Evolutionary conservation across 768 basidiomycete species (phyloP).

Genomic region (Nidula microcarpa): DNA sequence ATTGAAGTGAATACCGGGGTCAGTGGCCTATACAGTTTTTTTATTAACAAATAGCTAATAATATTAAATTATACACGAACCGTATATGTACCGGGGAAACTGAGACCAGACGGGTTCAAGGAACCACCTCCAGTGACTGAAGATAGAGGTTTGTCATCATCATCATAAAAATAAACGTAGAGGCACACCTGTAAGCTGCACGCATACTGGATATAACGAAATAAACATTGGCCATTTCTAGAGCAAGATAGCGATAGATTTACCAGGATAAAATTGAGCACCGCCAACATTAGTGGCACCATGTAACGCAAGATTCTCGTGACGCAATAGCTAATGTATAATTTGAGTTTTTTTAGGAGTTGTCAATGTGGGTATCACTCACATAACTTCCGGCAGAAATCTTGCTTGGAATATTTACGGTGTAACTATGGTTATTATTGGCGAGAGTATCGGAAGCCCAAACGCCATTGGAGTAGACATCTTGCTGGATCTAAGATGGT

Average conservation of each 20-base stretch:
- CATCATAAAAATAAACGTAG: background rate
- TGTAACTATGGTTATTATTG: slow-evolving; percentile 26
- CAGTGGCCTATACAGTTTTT: slow-evolving; percentile 18
- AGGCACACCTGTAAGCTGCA: slow-evolving; percentile 26
- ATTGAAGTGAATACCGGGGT: slow-evolving; percentile 31
- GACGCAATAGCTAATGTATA: slow-evolving; percentile 25
- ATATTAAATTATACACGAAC: slow-evolving; percentile 6
- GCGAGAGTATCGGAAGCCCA: slow-evolving; percentile 35
- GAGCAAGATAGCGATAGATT: background rate
- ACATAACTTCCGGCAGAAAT: slow-evolving; percentile 33
- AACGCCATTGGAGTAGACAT: slow-evolving; percentile 25
- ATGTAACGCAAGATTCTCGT: slow-evolving; percentile 36
- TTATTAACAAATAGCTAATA: background rate
- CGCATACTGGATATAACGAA: slow-evolving; percentile 20
- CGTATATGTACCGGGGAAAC: slow-evolving; percentile 33
- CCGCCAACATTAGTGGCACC: slow-evolving; percentile 25
- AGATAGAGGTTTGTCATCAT: background rate
- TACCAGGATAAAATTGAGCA: slow-evolving; percentile 33
- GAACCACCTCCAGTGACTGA: slow-evolving; percentile 30
- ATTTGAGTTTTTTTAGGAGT: too few species aligned
- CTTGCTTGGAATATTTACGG: slow-evolving; percentile 33
- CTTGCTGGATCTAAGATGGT: slow-evolving; percentile 29
- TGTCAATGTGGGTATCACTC: slow-evolving; percentile 1
- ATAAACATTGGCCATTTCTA: background rate
- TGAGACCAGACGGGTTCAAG: slow-evolving; percentile 29